Evolutionary conservation across 139 green algal species (phyloP), one percentile per base, ranked within the genome.

Genomic region (Eudorina sp.): DNA sequence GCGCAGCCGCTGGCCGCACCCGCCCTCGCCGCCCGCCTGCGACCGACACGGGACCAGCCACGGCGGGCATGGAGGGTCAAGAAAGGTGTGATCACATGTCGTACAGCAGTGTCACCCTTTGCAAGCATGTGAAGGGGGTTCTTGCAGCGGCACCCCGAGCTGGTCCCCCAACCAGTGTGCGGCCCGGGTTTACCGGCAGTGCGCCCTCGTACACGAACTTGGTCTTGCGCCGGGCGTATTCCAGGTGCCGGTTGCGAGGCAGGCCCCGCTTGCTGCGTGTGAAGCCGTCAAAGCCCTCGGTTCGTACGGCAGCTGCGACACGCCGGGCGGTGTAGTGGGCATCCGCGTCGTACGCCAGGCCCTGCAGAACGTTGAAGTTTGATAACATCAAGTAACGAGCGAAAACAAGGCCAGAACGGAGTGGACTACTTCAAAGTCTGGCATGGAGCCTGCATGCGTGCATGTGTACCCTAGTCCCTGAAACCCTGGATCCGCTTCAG

Each of bases 251-350:
- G 66, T 75, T 75, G 25, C 66, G 34, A 34, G 66, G 66, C 66
- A 75, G 66, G 23, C 66, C 66, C 66, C 66, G 66, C 66, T 75
- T 75, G 66, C 66, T 75, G 31, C 66, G 66, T 14, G 31, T 46
- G 66, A 75, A 75, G 66, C 66, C 66, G 19, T 75, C 66, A 34
- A 75, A 75, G 66, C 66, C 66, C 66, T 75, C 66, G 19, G 38
- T 75, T 27, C 66, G 66, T 29, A 75, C 66, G 5, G 66, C 66
- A 7, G 66, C 66, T 3, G 66, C 66, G 19, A 75, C 66, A 34
- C 66, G 66, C 38, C 36, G 34, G 29, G 66, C 66, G 19, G 66
- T 75, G 34, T 31, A 45, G 66, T 75, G 66, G 34, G 66, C 66
- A 29, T 75, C 66, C 18, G 36, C 5, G 31, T 75, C 66, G 66